Conservation (phyloP, 1,284 basidiomycete genomes). For the Irpex sp. region DNA sequence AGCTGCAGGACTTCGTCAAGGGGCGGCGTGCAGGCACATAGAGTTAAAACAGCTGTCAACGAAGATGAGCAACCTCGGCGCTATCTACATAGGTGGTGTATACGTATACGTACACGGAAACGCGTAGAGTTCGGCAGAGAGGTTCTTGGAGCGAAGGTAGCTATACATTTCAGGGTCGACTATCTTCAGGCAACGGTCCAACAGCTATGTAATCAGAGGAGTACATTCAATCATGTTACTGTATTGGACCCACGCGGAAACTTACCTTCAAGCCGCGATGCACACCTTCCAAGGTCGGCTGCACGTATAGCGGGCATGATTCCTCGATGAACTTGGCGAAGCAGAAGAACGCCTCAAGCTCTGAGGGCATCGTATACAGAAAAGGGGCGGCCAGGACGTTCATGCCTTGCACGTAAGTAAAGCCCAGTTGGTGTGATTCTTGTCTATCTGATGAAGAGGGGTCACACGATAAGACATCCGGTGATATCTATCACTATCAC, state of each 20-base stretch:
- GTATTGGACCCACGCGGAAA: neutral
- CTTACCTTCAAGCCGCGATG: slow-evolving; percentile 88
- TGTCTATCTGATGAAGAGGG: slow-evolving; percentile 51
- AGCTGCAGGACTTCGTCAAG: slow-evolving; percentile 90
- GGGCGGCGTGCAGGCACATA: slow-evolving; percentile 96
- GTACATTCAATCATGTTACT: neutral
- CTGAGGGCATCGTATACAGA: slow-evolving; percentile 92
- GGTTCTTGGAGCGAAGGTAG: slow-evolving; percentile 83
- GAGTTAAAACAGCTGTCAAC: slow-evolving; percentile 80
- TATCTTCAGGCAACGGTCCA: slow-evolving; percentile 88
- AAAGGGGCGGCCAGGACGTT: slow-evolving; percentile 98
- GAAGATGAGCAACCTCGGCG: neutral
- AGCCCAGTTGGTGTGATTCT: slow-evolving; percentile 69
- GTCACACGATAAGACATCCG: slow-evolving; percentile 5
- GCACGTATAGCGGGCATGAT: slow-evolving; percentile 91
- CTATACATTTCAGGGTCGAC: slow-evolving; percentile 85
- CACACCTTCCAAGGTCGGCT: slow-evolving; percentile 92
- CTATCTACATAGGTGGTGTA: neutral
- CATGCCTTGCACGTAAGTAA: slow-evolving; percentile 98
- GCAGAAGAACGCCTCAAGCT: slow-evolving; percentile 95
- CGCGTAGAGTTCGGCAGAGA: slow-evolving; percentile 97
- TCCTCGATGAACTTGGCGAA: slow-evolving; percentile 94
- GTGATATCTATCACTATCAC: neutral
- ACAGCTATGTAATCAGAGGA: slow-evolving; percentile 52
- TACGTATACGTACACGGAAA: slow-evolving; percentile 77